phyloP scores from a whole-genome alignment of 257 asterid species.

The Nicotiana benthamiana region DNA sequence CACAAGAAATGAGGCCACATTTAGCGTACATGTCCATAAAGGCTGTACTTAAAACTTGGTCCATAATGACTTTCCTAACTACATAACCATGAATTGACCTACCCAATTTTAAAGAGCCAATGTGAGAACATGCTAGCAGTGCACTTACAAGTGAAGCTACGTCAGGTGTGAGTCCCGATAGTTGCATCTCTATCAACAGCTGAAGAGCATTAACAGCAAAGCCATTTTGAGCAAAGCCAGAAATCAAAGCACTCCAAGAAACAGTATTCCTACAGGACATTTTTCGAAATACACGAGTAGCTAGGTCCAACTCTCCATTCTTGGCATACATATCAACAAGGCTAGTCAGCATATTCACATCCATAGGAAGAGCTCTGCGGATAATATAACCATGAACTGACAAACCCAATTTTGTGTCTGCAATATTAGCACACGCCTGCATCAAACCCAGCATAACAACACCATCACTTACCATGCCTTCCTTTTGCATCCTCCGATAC shows the following conservation, averaged over 20 bases:
- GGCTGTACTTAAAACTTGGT: slow-evolving; percentile 52
- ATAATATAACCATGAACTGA: slow-evolving; percentile 65
- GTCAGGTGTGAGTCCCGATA: slow-evolving; percentile 46
- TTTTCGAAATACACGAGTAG: slow-evolving; percentile 37
- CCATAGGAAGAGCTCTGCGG: slow-evolving; percentile 33
- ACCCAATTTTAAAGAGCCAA: slow-evolving; percentile 43
- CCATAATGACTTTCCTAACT: slow-evolving; percentile 32
- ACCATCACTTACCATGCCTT: slow-evolving; percentile 55
- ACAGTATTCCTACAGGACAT: slow-evolving; percentile 39
- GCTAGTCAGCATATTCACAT: slow-evolving; percentile 52
- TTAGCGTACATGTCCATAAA: slow-evolving; percentile 76
- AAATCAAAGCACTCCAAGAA: slow-evolving; percentile 76
- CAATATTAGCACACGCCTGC: slow-evolving; percentile 47
- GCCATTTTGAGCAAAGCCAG: slow-evolving; percentile 64
- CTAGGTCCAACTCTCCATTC: slow-evolving; percentile 41
- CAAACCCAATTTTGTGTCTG: slow-evolving; percentile 38
- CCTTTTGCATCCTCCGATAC: slow-evolving; percentile 43
- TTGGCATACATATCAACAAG: slow-evolving; percentile 74
- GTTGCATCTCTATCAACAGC: slow-evolving; percentile 54
- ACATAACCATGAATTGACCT: slow-evolving; percentile 50
- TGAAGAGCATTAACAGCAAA: slow-evolving; percentile 37
- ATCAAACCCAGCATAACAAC: slow-evolving; percentile 56
- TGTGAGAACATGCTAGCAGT: slow-evolving; percentile 59
- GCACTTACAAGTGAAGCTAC: slow-evolving; percentile 53
- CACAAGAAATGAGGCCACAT: slow-evolving; percentile 53